A percentile compares a stretch with the other conserved stretches of the same genome.
Evolutionary conservation across 1,284 basidiomycete species (phyloP).

Genomic region (Trichosporon ovoides): DNA sequence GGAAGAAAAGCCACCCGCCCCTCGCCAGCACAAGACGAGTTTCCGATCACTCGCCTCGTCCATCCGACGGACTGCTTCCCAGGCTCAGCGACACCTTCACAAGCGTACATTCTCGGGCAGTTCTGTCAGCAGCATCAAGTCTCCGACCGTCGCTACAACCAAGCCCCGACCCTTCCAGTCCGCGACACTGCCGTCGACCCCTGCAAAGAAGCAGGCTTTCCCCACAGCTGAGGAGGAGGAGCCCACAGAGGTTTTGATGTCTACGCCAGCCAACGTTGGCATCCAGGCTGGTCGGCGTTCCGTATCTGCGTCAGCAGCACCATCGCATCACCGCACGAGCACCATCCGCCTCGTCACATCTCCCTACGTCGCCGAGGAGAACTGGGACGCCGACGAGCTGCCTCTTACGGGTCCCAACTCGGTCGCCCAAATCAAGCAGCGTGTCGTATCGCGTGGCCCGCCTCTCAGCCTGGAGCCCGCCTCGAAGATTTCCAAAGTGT

Average conservation of each 20-base stretch:
- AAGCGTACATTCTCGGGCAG: constrained; percentile 13
- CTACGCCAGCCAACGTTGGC: neutral
- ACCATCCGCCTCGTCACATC: constrained; percentile 38
- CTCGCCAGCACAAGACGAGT: constrained; percentile 5
- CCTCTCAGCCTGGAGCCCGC: neutral
- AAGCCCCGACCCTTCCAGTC: neutral
- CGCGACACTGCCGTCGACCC: neutral
- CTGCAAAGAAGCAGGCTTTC: constrained; percentile 1
- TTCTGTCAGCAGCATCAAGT: constrained; percentile 1
- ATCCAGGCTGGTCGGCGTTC: neutral
- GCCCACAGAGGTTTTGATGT: neutral
- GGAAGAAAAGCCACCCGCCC: neutral
- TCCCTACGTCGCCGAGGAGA: constrained; percentile 21
- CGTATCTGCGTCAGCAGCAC: constrained; percentile 5
- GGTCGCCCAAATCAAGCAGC: constrained; percentile 27
- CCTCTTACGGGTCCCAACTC: constrained; percentile 30
- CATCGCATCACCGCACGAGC: constrained; percentile 32
- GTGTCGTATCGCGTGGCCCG: constrained; percentile 12
- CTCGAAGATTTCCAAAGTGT: neutral
- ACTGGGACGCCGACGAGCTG: constrained; percentile 27
- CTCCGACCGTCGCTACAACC: neutral
- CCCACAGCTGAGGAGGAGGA: neutral
- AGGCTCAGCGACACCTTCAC: neutral
- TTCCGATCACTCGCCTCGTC: constrained; percentile 20
- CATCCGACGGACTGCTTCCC: constrained; percentile 15